Percentiles rank a stretch among this genome's conserved stretches.
phyloP scores from a whole-genome alignment of 2,329 filamentous ascomycete species.

The Colletotrichum paranaense region DNA sequence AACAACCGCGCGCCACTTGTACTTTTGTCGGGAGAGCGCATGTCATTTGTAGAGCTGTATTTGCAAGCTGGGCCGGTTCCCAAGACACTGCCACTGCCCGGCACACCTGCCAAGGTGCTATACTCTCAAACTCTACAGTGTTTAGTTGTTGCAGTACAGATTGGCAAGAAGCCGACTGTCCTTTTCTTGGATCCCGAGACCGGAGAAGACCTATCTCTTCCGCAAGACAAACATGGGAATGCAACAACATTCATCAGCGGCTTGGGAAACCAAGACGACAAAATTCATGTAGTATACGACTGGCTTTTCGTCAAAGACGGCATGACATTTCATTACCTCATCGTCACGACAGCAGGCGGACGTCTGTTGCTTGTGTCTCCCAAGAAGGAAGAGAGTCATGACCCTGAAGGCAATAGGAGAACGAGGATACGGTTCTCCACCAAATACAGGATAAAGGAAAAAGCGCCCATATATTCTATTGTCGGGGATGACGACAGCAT shows the following conservation, averaged over 20 bases:
- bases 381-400: constrained; percentile 32
- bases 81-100: constrained; percentile 58
- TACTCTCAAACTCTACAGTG: constrained; percentile 65
- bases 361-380: constrained; percentile 63
- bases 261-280: constrained; percentile 67
- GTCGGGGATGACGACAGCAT: constrained; percentile 66
- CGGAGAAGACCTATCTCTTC: constrained; percentile 61
- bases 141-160: constrained; percentile 63
- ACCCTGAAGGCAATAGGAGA: constrained; percentile 36
- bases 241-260: constrained; percentile 62
- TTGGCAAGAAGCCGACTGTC: constrained; percentile 58
- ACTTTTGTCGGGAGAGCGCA: constrained; percentile 59
- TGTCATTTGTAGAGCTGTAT: constrained; percentile 66
- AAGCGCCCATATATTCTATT: constrained; percentile 65
- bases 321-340: constrained; percentile 71
- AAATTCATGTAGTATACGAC: constrained; percentile 70
- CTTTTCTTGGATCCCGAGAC: constrained; percentile 68
- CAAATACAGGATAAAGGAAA: constrained; percentile 27
- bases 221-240: constrained; percentile 54
- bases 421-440: constrained; percentile 27
- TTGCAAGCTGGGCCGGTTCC: constrained; percentile 58
- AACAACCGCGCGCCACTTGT: constrained; percentile 56
- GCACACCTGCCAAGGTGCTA: constrained; percentile 63
- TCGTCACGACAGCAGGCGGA: constrained; percentile 68
- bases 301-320: constrained; percentile 70